Evolutionary conservation across 805 yeast species (phyloP).

Genomic region (Zygosaccharomyces bailii): DNA sequence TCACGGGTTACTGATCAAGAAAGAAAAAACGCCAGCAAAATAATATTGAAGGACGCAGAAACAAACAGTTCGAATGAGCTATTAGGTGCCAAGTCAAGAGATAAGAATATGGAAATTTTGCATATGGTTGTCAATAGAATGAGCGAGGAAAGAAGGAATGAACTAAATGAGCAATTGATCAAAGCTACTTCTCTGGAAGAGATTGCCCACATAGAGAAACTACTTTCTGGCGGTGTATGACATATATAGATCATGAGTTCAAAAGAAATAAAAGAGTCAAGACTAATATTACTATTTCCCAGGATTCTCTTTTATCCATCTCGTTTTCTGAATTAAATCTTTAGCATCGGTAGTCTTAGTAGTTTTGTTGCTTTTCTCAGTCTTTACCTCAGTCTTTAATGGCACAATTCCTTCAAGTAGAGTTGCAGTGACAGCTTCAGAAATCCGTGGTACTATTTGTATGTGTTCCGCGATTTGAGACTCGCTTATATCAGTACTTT

Average conservation of each 20-base stretch:
- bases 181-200: constrained; percentile 70
- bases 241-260: not conserved
- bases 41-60: constrained; percentile 33
- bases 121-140: constrained; percentile 43
- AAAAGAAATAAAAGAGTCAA: not conserved
- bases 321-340: not conserved
- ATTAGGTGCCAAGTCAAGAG: constrained; percentile 16
- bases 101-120: constrained; percentile 37
- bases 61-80: constrained; percentile 9
- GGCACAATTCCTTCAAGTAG: not conserved
- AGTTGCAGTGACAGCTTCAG: not conserved
- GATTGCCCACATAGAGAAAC: constrained; percentile 63
- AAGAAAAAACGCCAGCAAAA: constrained; percentile 39
- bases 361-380: not conserved
- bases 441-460: not conserved
- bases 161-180: constrained; percentile 51
- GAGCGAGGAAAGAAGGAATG: constrained; percentile 50
- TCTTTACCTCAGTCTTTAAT: not conserved
- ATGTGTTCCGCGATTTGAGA: not conserved
- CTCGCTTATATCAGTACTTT: not conserved
- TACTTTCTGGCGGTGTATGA: constrained; percentile 39
- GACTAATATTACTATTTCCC: not conserved
- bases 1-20: constrained; percentile 56
- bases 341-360: constrained; percentile 1
- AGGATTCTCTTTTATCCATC: not conserved